Evolutionary conservation across 177 flowering plant genomes (phyloP).

Genomic region (Tripterygium wilfordii): DNA sequence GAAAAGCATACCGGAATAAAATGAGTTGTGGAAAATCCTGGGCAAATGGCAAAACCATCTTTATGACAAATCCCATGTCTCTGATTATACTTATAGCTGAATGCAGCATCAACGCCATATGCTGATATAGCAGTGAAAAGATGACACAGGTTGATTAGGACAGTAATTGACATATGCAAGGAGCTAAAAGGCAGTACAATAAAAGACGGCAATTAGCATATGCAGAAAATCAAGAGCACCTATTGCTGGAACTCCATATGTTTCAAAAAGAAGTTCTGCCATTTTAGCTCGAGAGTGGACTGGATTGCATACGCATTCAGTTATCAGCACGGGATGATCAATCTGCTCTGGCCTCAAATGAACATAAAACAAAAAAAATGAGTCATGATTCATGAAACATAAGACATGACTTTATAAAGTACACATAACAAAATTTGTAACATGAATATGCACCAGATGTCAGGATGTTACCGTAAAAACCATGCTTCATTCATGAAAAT

Average conservation of each 20-base stretch:
- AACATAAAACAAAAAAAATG: conserved; percentile 14
- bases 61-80: conserved; percentile 65
- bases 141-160: neutral
- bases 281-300: conserved; percentile 92
- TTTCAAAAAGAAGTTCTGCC: conserved; percentile 97
- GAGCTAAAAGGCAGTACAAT: neutral
- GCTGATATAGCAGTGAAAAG: conserved; percentile 43
- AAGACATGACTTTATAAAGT: too few species aligned
- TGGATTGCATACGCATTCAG: conserved; percentile 95
- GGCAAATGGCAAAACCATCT: conserved; percentile 82
- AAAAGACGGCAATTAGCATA: neutral
- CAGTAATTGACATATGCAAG: neutral
- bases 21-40: conserved; percentile 84
- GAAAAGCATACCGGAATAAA: conserved; percentile 70
- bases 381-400: too few species aligned
- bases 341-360: conserved; percentile 70
- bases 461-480: too few species aligned
- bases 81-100: conserved; percentile 91
- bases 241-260: conserved; percentile 92
- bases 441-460: too few species aligned
- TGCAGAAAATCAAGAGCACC: too few species aligned
- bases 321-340: conserved; percentile 90
- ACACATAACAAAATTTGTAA: too few species aligned
- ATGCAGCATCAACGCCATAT: conserved; percentile 95
- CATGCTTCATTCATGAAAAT: too few species aligned